Evolutionary conservation across 805 yeast species (phyloP).

Genomic region (Teunomyces cretensis): DNA sequence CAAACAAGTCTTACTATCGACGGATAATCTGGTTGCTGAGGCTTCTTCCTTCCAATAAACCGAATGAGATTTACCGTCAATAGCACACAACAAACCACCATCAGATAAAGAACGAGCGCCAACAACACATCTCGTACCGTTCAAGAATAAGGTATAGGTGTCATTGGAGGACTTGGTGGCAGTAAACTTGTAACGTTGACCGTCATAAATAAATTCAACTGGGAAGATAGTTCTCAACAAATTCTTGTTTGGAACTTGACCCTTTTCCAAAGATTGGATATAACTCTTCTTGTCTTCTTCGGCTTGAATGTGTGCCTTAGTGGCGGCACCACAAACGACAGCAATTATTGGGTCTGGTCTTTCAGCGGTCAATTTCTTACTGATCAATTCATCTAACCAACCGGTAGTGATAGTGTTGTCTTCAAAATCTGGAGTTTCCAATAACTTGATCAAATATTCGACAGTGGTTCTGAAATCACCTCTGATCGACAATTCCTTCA

Average conservation of each 20-base stretch:
- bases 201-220: conserved; percentile 94
- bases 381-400: conserved; percentile 95
- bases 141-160: conserved; percentile 82
- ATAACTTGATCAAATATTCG: conserved; percentile 89
- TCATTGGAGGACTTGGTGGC: conserved; percentile 91
- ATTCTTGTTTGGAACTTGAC: conserved; percentile 88
- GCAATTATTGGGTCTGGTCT: conserved; percentile 92
- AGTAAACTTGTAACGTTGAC: conserved; percentile 88
- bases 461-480: conserved; percentile 99
- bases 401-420: conserved; percentile 97
- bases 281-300: conserved; percentile 70
- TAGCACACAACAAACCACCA: conserved; percentile 85
- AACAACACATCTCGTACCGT: conserved; percentile 87
- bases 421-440: conserved; percentile 96
- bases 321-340: conserved; percentile 94
- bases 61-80: conserved; percentile 92
- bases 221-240: conserved; percentile 85
- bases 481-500: conserved; percentile 92
- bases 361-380: conserved; percentile 92
- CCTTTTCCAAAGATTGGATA: conserved; percentile 79
- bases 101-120: conserved; percentile 88
- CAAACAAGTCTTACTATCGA: conserved; percentile 91
- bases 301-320: conserved; percentile 85
- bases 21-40: conserved; percentile 89
- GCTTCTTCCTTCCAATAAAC: conserved; percentile 98